A percentile compares a stretch with the other conserved stretches of the same genome.
These are phyloP conservation scores for Articulospora tetracladia DNA, from an alignment of 495 filamentous ascomycete species.

Conservation along the genomic window DNA sequence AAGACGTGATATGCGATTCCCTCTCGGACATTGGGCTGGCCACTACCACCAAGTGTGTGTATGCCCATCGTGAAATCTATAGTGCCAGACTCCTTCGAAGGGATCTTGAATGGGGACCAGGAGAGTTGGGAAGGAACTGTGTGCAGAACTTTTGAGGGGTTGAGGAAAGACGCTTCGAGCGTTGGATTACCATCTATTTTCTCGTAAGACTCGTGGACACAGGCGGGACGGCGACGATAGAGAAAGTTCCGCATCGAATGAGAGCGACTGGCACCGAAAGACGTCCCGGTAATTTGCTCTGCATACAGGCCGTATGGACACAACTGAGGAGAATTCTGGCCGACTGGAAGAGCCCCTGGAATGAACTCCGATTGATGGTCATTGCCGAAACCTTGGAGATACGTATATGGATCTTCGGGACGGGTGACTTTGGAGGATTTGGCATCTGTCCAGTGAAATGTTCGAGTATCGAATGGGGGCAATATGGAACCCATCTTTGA, in stretches of 20 bases:
- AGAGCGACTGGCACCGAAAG: conserved; percentile 66
- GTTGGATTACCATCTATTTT: conserved; percentile 39
- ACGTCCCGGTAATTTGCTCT: conserved; percentile 71
- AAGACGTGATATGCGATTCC: conserved; percentile 65
- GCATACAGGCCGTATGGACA: conserved; percentile 65
- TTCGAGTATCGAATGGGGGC: too few relatives aligned
- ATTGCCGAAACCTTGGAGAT: not conserved
- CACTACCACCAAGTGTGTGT: conserved; percentile 60
- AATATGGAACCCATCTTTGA: too few relatives aligned
- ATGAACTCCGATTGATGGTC: conserved; percentile 34
- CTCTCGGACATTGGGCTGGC: conserved; percentile 63
- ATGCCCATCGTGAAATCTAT: conserved; percentile 65
- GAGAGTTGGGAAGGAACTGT: conserved; percentile 63
- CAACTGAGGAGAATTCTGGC: conserved; percentile 67
- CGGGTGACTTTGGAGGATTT: conserved; percentile 13
- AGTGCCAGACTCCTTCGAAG: conserved; percentile 35
- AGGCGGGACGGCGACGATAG: conserved; percentile 63
- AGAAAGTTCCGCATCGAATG: conserved; percentile 72
- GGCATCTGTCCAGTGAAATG: conserved; percentile 56
- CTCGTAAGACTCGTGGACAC: conserved; percentile 53
- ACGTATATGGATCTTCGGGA: not conserved
- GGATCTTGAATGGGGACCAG: conserved; percentile 68
- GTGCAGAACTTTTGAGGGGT: conserved; percentile 30
- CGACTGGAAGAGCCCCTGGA: conserved; percentile 27
- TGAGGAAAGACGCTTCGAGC: not conserved